Percentiles rank a stretch among this genome's conserved stretches.
phyloP scores from a whole-genome alignment of 164 flowering plant species.

The Annona cherimola region DNA sequence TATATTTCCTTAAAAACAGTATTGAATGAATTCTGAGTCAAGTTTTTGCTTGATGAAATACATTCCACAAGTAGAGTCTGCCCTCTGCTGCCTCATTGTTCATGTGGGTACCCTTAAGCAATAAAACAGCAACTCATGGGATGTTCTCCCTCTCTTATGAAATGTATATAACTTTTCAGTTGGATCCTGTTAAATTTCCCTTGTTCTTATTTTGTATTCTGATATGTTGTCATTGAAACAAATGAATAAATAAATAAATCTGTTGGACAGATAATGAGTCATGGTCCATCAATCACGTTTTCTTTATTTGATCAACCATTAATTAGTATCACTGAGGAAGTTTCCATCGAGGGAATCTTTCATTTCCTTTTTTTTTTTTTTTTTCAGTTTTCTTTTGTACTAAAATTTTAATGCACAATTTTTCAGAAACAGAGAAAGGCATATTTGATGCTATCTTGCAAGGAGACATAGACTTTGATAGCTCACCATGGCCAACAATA shows the following conservation, averaged over 20 bases:
- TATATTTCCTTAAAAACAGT: background rate
- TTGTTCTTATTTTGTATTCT: too few relatives aligned
- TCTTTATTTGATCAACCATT: background rate
- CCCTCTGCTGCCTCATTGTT: background rate
- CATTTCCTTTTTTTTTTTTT: background rate
- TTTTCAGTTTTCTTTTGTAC: background rate
- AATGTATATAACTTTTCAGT: background rate
- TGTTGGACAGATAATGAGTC: background rate
- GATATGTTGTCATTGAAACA: too few relatives aligned
- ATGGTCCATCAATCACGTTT: background rate
- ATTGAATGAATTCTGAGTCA: background rate
- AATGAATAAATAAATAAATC: background rate
- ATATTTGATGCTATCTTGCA: constrained; percentile 69
- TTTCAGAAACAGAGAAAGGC: constrained; percentile 74
- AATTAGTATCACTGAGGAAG: background rate
- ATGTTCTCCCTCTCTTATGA: background rate
- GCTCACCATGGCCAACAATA: constrained; percentile 76
- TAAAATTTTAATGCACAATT: background rate
- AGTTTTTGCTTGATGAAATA: background rate
- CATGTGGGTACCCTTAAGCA: background rate
- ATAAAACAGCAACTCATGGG: background rate
- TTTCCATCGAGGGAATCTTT: background rate
- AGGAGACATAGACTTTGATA: constrained; percentile 70
- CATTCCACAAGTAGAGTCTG: background rate
- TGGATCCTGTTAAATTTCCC: background rate